Evolutionary conservation across 2,329 filamentous ascomycete genomes (phyloP).

Genomic region (Pseudogymnoascus sp.): DNA sequence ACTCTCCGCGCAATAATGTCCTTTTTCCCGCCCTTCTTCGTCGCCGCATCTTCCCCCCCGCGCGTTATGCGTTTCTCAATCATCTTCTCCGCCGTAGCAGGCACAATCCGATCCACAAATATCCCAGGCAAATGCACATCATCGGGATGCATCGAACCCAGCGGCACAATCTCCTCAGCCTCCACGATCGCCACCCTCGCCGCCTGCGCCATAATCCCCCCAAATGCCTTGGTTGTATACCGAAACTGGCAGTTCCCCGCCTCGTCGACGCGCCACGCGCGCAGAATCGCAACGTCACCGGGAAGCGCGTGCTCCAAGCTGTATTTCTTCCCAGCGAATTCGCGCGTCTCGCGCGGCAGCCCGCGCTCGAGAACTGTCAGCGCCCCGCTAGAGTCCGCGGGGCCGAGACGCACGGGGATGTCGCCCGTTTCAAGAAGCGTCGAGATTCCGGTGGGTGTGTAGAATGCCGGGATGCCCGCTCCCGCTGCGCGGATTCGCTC

Average conservation of each 20-base stretch:
- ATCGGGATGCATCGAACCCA: slow-evolving; percentile 65
- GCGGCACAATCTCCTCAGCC: slow-evolving; percentile 73
- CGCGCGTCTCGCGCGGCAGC: slow-evolving; percentile 59
- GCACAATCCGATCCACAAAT: slow-evolving; percentile 74
- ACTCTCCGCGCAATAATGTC: slow-evolving; percentile 70
- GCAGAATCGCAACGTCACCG: slow-evolving; percentile 70
- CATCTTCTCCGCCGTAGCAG: slow-evolving; percentile 61
- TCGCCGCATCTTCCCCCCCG: slow-evolving; percentile 35
- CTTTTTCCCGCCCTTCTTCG: slow-evolving; percentile 42
- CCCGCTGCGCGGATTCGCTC: slow-evolving; percentile 67
- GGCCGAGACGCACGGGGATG: slow-evolving; percentile 56
- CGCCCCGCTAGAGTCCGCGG: slow-evolving; percentile 37
- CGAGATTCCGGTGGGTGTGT: slow-evolving; percentile 65
- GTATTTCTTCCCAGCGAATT: slow-evolving; percentile 66
- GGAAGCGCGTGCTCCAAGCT: slow-evolving; percentile 71
- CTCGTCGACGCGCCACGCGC: slow-evolving; percentile 69
- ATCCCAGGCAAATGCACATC: slow-evolving; percentile 75
- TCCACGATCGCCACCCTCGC: slow-evolving; percentile 74
- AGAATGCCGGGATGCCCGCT: slow-evolving; percentile 74
- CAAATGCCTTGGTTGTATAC: slow-evolving; percentile 70
- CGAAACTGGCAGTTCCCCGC: slow-evolving; percentile 76
- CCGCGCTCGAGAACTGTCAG: slow-evolving; percentile 52
- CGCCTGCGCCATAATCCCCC: slow-evolving; percentile 73
- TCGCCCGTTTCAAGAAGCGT: slow-evolving; percentile 62
- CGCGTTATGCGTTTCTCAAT: slow-evolving; percentile 63